Evolutionary conservation across 495 filamentous ascomycete species (phyloP).

Genomic region (Penicillium bialowiezense): DNA sequence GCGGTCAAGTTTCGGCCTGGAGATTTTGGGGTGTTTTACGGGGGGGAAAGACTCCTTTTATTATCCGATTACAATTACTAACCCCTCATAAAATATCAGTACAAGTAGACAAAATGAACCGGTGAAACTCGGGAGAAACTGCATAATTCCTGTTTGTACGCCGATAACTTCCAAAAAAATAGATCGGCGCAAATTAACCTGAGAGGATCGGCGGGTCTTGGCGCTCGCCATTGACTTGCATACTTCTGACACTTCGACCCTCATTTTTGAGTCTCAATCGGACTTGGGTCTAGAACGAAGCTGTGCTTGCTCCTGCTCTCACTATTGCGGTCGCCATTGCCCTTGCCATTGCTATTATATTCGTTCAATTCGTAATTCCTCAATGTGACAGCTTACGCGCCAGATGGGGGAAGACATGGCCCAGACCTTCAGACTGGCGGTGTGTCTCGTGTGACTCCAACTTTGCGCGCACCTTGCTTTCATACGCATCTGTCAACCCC

Average conservation of each 20-base stretch:
- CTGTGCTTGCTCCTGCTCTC: no score
- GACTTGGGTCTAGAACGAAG: no score
- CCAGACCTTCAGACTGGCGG: slow-evolving; percentile 20
- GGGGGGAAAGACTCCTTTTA: no score
- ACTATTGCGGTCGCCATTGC: no score
- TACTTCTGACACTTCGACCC: not conserved
- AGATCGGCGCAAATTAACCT: no score
- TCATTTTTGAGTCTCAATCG: not conserved
- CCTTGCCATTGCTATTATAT: not conserved
- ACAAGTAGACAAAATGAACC: no score
- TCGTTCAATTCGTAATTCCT: slow-evolving; percentile 10
- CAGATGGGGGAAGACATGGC: slow-evolving; percentile 48
- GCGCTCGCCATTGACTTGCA: slow-evolving; percentile 3
- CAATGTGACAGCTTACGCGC: slow-evolving; percentile 20
- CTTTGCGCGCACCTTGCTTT: slow-evolving; percentile 36
- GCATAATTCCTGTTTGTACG: not conserved
- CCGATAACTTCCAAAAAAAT: not conserved
- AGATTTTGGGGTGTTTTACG: no score
- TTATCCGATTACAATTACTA: no score
- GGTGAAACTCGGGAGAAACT: not conserved
- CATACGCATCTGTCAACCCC: slow-evolving; percentile 45
- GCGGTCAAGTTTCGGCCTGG: slow-evolving; percentile 9
- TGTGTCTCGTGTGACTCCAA: slow-evolving; percentile 20
- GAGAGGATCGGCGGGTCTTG: not conserved
- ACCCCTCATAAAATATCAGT: no score